phyloP scores from a whole-genome alignment of 1,284 basidiomycete genomes.

The Salmacisia buchloeana region DNA sequence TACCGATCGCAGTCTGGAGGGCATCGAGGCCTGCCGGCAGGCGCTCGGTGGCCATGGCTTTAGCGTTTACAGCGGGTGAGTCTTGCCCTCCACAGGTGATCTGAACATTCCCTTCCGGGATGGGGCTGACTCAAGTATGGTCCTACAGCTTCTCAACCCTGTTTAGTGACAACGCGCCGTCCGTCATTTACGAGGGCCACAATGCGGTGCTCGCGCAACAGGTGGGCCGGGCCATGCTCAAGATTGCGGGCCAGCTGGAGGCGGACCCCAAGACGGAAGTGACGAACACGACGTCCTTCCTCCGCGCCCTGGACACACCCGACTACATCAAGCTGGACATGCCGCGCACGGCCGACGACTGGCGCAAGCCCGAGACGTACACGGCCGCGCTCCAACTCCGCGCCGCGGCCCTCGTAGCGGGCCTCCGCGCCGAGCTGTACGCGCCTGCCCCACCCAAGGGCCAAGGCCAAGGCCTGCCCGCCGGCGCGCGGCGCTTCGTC shows the following conservation, averaged over 20 bases:
- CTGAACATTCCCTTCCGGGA: background rate
- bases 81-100: background rate
- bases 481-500: conserved; percentile 24
- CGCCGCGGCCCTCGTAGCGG: conserved; percentile 33
- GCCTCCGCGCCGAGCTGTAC: conserved; percentile 34
- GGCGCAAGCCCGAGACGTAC: conserved; percentile 30
- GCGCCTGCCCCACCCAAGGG: conserved; percentile 6
- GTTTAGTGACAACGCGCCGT: conserved; percentile 19
- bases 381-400: conserved; percentile 35
- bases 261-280: conserved; percentile 21
- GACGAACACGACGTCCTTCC: conserved; percentile 32
- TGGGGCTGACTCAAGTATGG: background rate
- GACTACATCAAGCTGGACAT: conserved; percentile 25
- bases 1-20: conserved; percentile 58
- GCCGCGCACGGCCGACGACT: conserved; percentile 26
- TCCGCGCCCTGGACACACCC: conserved; percentile 25
- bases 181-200: conserved; percentile 27
- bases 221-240: conserved; percentile 43
- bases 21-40: conserved; percentile 65
- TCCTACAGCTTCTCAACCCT: conserved; percentile 10
- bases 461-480: too few species aligned
- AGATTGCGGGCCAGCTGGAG: conserved; percentile 33
- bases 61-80: conserved; percentile 61
- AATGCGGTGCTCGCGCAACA: conserved; percentile 41
- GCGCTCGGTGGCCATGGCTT: conserved; percentile 74